Base-by-base conservation (phyloP, 2,329 filamentous ascomycete genomes). In the Xylaria sp. region DNA sequence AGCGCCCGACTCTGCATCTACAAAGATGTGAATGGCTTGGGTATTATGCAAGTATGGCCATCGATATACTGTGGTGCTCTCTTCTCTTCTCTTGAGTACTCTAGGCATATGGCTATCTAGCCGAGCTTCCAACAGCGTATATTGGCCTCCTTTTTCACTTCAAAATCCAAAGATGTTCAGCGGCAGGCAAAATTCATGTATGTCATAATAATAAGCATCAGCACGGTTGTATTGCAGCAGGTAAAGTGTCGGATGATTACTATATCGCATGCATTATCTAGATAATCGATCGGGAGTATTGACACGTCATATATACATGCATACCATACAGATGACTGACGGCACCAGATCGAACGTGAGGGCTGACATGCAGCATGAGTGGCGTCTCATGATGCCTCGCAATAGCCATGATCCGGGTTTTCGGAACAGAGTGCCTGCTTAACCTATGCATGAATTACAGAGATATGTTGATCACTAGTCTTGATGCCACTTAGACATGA, bases 281-380 rank as follows among this genome's bases (percentile, higher is more conserved):
- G 55, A 64, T 61, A 2, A 57, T 61, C 64, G 64, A 64, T 57
- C 67, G 49, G 55, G n/a, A 51, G 62, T 61, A 49, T 57, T 36
- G 54, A 59, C 54, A 63, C 39, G 23, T 62, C 54, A 61, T 23
- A 46, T 57, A 43, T n/a, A 36, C 43, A 49, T 64, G 12, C 55
- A 43, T 52, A 43, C 18, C 31, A 48, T 13, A 46, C 58, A 52
- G 48, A 54, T 54, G 18, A 33, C n/a, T 13, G n/a, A 12, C 20
- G 43, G 48, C 28, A 54, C 54, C 51, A 41, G 28, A 62, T 49
- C 46, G n/a, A 55, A 41, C 3, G 20, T 10, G 28, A 7, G 31
- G 15, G 18, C 25, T 20, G 15, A 52, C 13, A 25, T 41, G n/a
- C 46, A 31, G 52, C 3, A 46, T 41, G 28, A 23, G 28, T 67